Evolutionary conservation across 805 yeast genomes (phyloP).

Genomic region (Yarrowia hollandica): DNA sequence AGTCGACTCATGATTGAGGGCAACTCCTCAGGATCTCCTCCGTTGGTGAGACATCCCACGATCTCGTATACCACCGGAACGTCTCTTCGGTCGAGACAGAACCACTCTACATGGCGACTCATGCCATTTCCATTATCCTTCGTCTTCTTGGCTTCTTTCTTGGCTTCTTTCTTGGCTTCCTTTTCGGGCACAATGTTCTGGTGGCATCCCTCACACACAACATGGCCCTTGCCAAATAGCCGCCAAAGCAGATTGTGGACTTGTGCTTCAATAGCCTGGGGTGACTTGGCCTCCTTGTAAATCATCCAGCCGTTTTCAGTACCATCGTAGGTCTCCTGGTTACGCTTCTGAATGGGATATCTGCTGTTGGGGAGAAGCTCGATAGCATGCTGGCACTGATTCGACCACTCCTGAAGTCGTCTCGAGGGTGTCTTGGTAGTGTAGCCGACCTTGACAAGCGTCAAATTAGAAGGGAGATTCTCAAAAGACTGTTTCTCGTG

Average conservation of each 20-base stretch:
- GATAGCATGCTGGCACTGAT: constrained; percentile 38
- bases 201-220: constrained; percentile 38
- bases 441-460: constrained; percentile 40
- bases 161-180: too few species aligned
- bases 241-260: constrained; percentile 35
- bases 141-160: not conserved
- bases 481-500: constrained; percentile 30
- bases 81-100: constrained; percentile 28
- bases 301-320: constrained; percentile 37
- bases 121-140: not conserved
- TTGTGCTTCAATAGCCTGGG: constrained; percentile 34
- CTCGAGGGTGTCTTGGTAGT: constrained; percentile 37
- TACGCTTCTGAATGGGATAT: constrained; percentile 30
- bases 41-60: constrained; percentile 7
- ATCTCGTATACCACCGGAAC: constrained; percentile 15
- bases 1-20: not conserved
- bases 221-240: constrained; percentile 37
- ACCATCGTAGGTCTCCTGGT: constrained; percentile 28
- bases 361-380: constrained; percentile 30
- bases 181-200: constrained; percentile 29
- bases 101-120: constrained; percentile 39
- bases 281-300: constrained; percentile 25
- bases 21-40: constrained; percentile 16
- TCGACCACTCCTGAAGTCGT: constrained; percentile 39
- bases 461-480: constrained; percentile 23